A percentile compares a stretch with the other conserved stretches of the same genome.
phyloP scores from a whole-genome alignment of 345 rosid species.

The Lagerstroemia speciosa region DNA sequence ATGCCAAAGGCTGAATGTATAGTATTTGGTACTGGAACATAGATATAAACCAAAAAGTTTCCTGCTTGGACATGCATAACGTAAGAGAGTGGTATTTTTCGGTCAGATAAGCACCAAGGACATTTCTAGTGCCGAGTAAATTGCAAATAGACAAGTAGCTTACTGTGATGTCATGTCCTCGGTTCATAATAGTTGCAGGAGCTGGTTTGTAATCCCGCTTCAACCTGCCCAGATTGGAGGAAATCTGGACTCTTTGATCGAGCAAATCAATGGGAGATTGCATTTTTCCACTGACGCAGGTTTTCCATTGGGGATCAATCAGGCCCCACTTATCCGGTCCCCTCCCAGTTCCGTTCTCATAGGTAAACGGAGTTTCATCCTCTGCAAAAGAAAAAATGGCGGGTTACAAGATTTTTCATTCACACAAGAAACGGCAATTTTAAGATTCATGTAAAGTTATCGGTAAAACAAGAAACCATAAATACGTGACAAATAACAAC shows the following conservation, averaged over 20 bases:
- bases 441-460: too few relatives aligned
- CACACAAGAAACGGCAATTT: too few relatives aligned
- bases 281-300: conserved; percentile 37
- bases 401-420: too few relatives aligned
- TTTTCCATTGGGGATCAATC: conserved; percentile 37
- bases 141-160: background rate
- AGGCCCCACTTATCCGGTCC: conserved; percentile 52
- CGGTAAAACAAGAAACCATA: background rate
- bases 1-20: too few relatives aligned
- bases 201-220: conserved; percentile 49
- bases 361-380: conserved; percentile 34
- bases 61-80: too few relatives aligned
- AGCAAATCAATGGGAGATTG: conserved; percentile 71
- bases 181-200: conserved; percentile 35
- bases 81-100: too few relatives aligned
- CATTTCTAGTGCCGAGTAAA: too few relatives aligned
- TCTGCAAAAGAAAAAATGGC: conserved; percentile 12
- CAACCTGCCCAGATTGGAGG: conserved; percentile 25
- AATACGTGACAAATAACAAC: background rate
- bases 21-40: too few relatives aligned
- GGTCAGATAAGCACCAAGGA: too few relatives aligned
- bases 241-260: conserved; percentile 14
- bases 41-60: too few relatives aligned
- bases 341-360: conserved; percentile 21
- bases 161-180: conserved; percentile 68